Evolutionary conservation across 139 green algal genomes (phyloP).

Genomic region (Chlamydomonas sphaeroides): DNA sequence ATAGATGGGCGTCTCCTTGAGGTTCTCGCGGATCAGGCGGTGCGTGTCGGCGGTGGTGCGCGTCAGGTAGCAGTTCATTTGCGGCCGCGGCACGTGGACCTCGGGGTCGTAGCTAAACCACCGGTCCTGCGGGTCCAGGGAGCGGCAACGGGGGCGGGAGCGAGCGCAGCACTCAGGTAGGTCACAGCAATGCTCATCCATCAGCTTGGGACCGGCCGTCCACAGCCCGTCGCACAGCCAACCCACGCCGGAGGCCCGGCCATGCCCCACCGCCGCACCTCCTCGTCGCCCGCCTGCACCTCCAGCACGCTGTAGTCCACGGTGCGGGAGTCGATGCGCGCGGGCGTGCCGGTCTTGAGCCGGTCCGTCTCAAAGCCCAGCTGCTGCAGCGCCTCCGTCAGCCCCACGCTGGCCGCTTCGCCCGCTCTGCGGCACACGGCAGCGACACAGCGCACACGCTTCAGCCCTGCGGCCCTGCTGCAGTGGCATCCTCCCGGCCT

Average conservation of each 20-base stretch:
- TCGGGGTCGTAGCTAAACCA: slow-evolving; percentile 95
- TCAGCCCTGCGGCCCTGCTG: no score
- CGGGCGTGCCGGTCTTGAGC: slow-evolving; percentile 97
- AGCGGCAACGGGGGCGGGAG: no score
- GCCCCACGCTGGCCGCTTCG: slow-evolving; percentile 85
- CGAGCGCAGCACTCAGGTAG: no score
- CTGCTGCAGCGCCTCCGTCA: slow-evolving; percentile 88
- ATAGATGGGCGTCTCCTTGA: slow-evolving; percentile 96
- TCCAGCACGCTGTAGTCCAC: slow-evolving; percentile 86
- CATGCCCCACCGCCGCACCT: background rate
- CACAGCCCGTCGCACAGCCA: no score
- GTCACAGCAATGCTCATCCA: no score
- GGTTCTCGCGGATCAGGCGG: slow-evolving; percentile 81
- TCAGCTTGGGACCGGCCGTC: no score
- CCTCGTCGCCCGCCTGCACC: slow-evolving; percentile 76
- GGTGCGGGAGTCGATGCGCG: slow-evolving; percentile 90
- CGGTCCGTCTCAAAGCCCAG: slow-evolving; percentile 94
- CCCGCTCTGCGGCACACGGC: slow-evolving; percentile 68
- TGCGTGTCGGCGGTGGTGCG: slow-evolving; percentile 93
- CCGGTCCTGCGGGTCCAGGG: slow-evolving; percentile 64
- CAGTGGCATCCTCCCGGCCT: no score
- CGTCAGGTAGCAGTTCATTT: slow-evolving; percentile 93
- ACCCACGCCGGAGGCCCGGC: no score
- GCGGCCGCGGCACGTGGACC: slow-evolving; percentile 71
- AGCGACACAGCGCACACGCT: no score